phyloP scores from a whole-genome alignment of 2,329 filamentous ascomycete species.

The Ophiosphaerella herpotricha region DNA sequence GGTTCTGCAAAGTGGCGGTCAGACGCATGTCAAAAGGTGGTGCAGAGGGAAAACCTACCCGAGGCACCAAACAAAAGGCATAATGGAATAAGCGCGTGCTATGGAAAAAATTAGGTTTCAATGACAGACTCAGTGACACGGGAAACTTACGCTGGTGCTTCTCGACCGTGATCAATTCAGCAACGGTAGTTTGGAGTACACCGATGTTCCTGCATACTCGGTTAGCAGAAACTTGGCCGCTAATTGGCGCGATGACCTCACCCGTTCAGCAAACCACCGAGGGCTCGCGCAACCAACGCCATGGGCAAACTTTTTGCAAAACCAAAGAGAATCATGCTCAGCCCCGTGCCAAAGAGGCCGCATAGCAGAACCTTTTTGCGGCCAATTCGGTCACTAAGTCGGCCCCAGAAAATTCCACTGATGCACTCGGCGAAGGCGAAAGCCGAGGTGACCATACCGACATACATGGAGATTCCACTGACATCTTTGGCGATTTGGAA shows the following conservation, averaged over 20 bases:
- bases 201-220: slow-evolving; percentile 75
- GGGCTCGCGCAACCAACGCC: slow-evolving; percentile 82
- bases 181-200: slow-evolving; percentile 92
- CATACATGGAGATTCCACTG: slow-evolving; percentile 85
- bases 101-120: slow-evolving; percentile 28
- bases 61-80: slow-evolving; percentile 98
- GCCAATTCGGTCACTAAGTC: slow-evolving; percentile 87
- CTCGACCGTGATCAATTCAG: slow-evolving; percentile 89
- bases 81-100: slow-evolving; percentile 94
- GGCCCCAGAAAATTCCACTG: slow-evolving; percentile 90
- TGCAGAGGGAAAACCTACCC: slow-evolving; percentile 60
- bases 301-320: slow-evolving; percentile 82
- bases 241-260: slow-evolving; percentile 53
- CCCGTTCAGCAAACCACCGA: slow-evolving; percentile 93
- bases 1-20: slow-evolving; percentile 61
- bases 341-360: slow-evolving; percentile 85
- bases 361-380: slow-evolving; percentile 90
- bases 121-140: slow-evolving; percentile 8
- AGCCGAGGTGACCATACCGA: slow-evolving; percentile 92
- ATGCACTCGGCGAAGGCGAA: slow-evolving; percentile 96
- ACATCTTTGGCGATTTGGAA: slow-evolving; percentile 82
- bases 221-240: slow-evolving; percentile 35
- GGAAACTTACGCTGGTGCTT: slow-evolving; percentile 79
- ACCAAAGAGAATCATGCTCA: slow-evolving; percentile 92
- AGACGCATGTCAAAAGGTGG: slow-evolving; percentile 17